Base-by-base conservation (phyloP, 805 yeast species). In the Naumovozyma castellii region DNA sequence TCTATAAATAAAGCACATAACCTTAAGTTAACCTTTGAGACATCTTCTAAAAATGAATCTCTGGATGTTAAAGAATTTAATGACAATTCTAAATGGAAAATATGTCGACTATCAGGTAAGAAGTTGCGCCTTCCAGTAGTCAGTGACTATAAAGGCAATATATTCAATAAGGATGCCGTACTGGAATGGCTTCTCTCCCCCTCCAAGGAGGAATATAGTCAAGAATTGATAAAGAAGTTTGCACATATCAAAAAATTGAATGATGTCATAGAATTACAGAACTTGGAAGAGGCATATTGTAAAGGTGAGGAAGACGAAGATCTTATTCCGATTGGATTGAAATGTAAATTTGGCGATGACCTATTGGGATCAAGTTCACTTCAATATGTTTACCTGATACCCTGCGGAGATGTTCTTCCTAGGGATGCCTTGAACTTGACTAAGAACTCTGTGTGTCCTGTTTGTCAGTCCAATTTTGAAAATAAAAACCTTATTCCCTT, bases 101-200 rank as follows among this genome's bases (percentile, higher is more conserved):
- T 62, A 4, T 84, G 94, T 53, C 56, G 62, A 4, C 43, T 68
- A 29, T 69, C 67, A 18, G 71, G 50, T 33, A 67, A 55, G 42
- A 67, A 46, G 48, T 64, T 84, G 15, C 45, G 49, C n/a, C 51
- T 50, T 4, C 81, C 80, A 0, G 61, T 84, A 1, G 80, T 81
- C 1, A 72, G 84, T 27, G 95, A 86, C 57, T 78, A 67, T 53
- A 62, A 62, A 37, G 96, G 96, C 0, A 54, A 65, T 22, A 51
- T 86, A 3, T 82, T 71, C 57, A 74, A 79, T 46, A 83, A 82
- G 44, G 83, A 77, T 42, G 59, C 77, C 20, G 55, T 83, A 0
- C 51, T 86, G 5, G 80, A 80, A 49, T 67, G 70, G 53, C 53
- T 86, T 3, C 46, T 82, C 32, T 48, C 52, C 20, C 48, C 44